A percentile compares a stretch with the other conserved stretches of the same genome.
Evolutionary conservation across 768 basidiomycete genomes (phyloP).

Genomic region (Mrakia gelida): DNA sequence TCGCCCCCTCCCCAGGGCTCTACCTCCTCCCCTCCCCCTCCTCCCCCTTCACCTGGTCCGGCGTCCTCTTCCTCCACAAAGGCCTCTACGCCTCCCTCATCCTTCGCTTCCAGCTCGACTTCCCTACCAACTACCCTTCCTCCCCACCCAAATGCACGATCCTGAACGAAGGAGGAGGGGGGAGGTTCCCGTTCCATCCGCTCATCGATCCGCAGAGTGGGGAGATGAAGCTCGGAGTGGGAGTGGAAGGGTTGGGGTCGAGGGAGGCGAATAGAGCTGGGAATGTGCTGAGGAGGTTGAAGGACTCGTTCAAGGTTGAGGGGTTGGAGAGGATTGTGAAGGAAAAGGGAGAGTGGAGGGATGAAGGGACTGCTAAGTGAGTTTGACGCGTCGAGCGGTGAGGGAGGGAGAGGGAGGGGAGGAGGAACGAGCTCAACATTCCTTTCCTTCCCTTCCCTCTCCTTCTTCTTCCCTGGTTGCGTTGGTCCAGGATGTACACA

Average conservation of each 20-base stretch:
- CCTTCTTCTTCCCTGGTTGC: neutral
- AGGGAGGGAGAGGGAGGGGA: neutral
- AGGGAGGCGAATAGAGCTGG: neutral
- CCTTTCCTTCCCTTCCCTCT: neutral
- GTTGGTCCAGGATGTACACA: neutral
- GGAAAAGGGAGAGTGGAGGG: neutral
- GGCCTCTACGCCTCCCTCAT: neutral
- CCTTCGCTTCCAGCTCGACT: neutral
- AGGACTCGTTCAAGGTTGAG: neutral
- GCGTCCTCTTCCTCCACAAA: neutral
- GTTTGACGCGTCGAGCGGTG: neutral
- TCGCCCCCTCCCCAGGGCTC: neutral
- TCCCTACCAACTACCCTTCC: neutral
- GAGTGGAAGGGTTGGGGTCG: neutral
- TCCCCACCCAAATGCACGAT: no score
- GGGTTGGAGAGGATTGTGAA: neutral
- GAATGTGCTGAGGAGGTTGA: neutral
- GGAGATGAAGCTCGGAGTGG: neutral
- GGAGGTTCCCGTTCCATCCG: neutral
- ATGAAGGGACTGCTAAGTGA: neutral
- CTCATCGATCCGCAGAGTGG: neutral
- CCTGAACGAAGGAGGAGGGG: no score
- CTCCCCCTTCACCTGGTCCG: neutral
- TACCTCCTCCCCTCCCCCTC: conserved; percentile 3
- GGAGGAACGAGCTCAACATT: neutral